Evolutionary conservation across 257 asterid species (phyloP), one percentile per base, ranked within the genome.

Genomic region (Nicotiana undulata): DNA sequence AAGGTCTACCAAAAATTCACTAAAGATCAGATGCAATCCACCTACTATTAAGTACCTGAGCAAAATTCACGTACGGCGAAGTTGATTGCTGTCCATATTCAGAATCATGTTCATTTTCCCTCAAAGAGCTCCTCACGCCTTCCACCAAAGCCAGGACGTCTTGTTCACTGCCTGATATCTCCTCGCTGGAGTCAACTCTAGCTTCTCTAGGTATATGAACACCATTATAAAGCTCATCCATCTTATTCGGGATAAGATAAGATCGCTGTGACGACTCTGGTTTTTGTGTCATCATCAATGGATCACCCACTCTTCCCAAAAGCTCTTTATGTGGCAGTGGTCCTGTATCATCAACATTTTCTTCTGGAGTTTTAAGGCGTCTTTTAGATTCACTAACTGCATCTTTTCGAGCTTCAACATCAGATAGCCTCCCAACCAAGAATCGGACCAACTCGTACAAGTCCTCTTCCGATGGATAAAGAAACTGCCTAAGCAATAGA

Each of bases 381-480:
- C 80, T 26, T 59, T 74, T 74, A 49, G 79, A 74, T 56, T 84
- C 85, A 66, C 82, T 81, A 29, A 65, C 64, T 77, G 46, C 59
- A 55, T 77, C 44, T 46, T 79, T 83, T 67, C 5, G 80, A 82
- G 81, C 81, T 68, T 58, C 85, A 68, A 87, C 80, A 22, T 86
- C 91, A 34, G 92, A 85, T 24, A 90, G 84, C 83, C 86, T 89
- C 56, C 89, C 86, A 24, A 84, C 92, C 86, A 92, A 81, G 83
- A 92, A 90, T 55, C 97, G 82, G 80, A 88, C 91, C 80, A 92
- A 82, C 80, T 86, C 87, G 78, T 88, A 84, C 89, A 89, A 83
- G 84, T 92, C 93, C 81, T 92, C 97, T 63, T 86, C 92, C 0
- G 97, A 88, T 67, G 95, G 97, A 85, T 90, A 92, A 64, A 90